A percentile compares a stretch with the other conserved stretches of the same genome.
Evolutionary conservation across 495 filamentous ascomycete genomes (phyloP).

Genomic region (Xylaria sp.): DNA sequence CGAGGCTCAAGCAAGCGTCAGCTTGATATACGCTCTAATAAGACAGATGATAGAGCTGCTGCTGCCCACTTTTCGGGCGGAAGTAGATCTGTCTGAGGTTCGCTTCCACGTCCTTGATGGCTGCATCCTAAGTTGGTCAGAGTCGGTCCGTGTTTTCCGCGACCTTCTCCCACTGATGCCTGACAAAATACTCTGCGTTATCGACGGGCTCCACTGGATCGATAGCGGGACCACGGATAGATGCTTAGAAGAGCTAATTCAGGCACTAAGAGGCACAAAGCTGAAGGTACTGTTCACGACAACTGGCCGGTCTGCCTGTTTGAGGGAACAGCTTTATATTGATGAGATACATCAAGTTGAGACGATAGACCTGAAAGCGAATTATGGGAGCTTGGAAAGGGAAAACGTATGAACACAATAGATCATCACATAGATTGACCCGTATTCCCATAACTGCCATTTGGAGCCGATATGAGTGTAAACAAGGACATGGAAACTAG

Average conservation of each 20-base stretch:
- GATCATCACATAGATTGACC: not conserved
- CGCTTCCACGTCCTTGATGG: not conserved
- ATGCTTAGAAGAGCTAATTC: conserved; percentile 11
- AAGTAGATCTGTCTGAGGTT: not conserved
- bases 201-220: conserved; percentile 10
- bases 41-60: conserved; percentile 15
- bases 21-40: conserved; percentile 4
- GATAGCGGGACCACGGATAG: conserved; percentile 4
- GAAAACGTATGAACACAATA: not conserved
- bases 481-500: too few species aligned
- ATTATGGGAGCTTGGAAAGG: not conserved
- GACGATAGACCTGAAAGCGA: not conserved
- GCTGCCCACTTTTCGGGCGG: not conserved
- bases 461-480: too few species aligned
- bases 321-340: not conserved
- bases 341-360: not conserved
- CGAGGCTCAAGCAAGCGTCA: conserved; percentile 5
- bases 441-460: too few species aligned
- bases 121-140: not conserved
- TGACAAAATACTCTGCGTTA: not conserved
- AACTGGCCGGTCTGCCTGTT: conserved; percentile 14
- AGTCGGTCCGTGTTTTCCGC: conserved; percentile 9
- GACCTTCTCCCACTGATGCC: conserved; percentile 12
- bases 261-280: conserved; percentile 6
- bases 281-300: conserved; percentile 2